Percentiles rank a stretch among this genome's conserved stretches.
Evolutionary conservation across 2,329 filamentous ascomycete species (phyloP).

Genomic region (Stachybotrys echinatus): DNA sequence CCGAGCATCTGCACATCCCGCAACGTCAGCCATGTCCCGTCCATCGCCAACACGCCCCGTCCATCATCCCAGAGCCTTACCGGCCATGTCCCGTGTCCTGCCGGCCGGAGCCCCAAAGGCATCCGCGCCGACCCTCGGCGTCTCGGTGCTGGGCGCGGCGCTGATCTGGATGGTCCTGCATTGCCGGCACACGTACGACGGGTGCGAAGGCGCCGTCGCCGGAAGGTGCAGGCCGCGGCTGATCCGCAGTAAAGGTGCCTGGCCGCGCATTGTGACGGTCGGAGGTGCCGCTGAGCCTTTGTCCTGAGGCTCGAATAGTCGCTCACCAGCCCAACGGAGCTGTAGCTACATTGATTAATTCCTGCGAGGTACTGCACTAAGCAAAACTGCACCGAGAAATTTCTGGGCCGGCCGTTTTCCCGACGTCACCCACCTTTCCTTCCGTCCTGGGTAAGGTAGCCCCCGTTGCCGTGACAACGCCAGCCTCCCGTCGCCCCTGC

Average conservation of each 20-base stretch:
- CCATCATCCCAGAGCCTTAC: conserved; percentile 25
- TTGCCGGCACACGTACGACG: conserved; percentile 49
- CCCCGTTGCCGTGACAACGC: conserved; percentile 20
- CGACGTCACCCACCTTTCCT: neutral
- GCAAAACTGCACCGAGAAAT: too few species aligned
- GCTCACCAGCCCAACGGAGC: neutral
- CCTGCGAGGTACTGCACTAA: too few species aligned
- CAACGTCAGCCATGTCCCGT: conserved; percentile 13
- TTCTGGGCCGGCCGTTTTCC: neutral
- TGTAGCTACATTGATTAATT: too few species aligned
- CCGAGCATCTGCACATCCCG: conserved; percentile 66
- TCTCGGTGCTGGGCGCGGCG: conserved; percentile 52
- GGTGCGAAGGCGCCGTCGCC: conserved; percentile 16
- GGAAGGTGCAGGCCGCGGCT: conserved; percentile 23
- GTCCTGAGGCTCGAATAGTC: neutral
- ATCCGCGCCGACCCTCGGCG: conserved; percentile 45
- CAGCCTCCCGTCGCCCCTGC: neutral
- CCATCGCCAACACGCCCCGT: neutral
- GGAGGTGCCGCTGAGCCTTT: conserved; percentile 2
- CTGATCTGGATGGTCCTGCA: conserved; percentile 60
- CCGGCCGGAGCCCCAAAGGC: conserved; percentile 47
- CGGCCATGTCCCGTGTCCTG: conserved; percentile 42
- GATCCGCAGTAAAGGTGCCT: conserved; percentile 31
- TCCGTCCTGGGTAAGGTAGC: too few species aligned
- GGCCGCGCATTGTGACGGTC: conserved; percentile 34